Evolutionary conservation across 2,329 filamentous ascomycete genomes (phyloP), one percentile per base, ranked within the genome.

Genomic region (Stemphylium vesicarium): DNA sequence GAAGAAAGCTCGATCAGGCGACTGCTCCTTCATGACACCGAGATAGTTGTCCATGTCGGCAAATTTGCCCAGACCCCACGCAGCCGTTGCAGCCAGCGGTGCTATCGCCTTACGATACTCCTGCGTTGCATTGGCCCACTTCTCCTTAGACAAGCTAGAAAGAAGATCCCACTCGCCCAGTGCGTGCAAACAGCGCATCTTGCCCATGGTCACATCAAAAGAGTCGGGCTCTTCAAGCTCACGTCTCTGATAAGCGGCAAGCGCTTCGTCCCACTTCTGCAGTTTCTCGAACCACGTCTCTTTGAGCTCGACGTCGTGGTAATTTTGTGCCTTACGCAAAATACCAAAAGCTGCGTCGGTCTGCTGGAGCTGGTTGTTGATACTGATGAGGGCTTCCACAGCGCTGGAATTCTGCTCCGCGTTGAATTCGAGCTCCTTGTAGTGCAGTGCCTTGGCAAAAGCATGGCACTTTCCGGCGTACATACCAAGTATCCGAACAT

Each of bases 251-350:
- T 98, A 98, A 42, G 95, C 96, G 40, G 88, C 87, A 51, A 99
- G 81, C 2, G 95, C 95, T 76, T 99, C 96, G 63, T 99, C 96
- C 96, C 96, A 99, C 55, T 95, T 88, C 75, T 98, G 92, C 42
- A 99, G 80, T 79, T 97, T 98, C 77, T 99, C 96, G 64, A 97
- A 99, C 95, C 95, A 99, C 0, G 93, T 97, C 78, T 99, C 95
- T 56, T 96, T 92, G 44, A 99, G 83, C 71, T 96, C 92, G 26
- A 99, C 96, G 70, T 99, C 95, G 65, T 91, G 91, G 75, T 98
- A 99, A 38, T 92, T 86, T 75, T 99, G 95, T 8, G 95, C 95
- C 78, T 96, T 96, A 45, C 95, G 88, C 53, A 99, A 82, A 57
- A 99, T 99, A 76, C 95, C 95, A 65, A 99, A 98, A 37, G 95